Conservation (phyloP, 805 yeast genomes). For the Yamadazyma scolyti region DNA sequence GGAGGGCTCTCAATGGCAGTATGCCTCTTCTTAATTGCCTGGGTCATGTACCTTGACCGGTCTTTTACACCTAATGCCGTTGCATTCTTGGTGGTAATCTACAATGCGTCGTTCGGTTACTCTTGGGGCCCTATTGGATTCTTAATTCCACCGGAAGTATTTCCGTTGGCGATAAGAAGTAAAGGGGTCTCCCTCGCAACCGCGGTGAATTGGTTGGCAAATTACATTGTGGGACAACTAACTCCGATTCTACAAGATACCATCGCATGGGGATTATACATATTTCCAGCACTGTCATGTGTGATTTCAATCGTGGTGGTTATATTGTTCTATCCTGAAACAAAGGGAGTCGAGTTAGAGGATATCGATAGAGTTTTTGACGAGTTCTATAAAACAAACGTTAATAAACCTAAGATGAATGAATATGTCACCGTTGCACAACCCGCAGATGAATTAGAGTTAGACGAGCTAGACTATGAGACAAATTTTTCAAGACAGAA, state of each 20-base stretch:
- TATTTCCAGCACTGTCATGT: constrained; percentile 39
- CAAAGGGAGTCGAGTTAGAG: constrained; percentile 43
- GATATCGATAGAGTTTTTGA: constrained; percentile 37
- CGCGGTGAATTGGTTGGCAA: constrained; percentile 44
- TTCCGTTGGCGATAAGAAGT: constrained; percentile 39
- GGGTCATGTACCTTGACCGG: constrained; percentile 29
- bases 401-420: constrained; percentile 15
- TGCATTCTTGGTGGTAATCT: constrained; percentile 37
- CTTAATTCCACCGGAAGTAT: constrained; percentile 42
- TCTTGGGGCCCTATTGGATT: constrained; percentile 48
- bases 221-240: constrained; percentile 42
- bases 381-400: constrained; percentile 21
- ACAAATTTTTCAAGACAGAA: constrained; percentile 7
- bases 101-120: constrained; percentile 42
- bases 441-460: constrained; percentile 15
- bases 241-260: constrained; percentile 39
- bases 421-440: constrained; percentile 8
- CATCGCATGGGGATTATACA: constrained; percentile 40
- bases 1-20: constrained; percentile 39
- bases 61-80: constrained; percentile 34
- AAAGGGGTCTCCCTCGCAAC: constrained; percentile 44
- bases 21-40: constrained; percentile 30
- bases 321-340: constrained; percentile 36
- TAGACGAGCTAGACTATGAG: constrained; percentile 19
- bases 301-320: constrained; percentile 32